Evolutionary conservation across 2,329 filamentous ascomycete genomes (phyloP).

Genomic region (Colletotrichum siamense): DNA sequence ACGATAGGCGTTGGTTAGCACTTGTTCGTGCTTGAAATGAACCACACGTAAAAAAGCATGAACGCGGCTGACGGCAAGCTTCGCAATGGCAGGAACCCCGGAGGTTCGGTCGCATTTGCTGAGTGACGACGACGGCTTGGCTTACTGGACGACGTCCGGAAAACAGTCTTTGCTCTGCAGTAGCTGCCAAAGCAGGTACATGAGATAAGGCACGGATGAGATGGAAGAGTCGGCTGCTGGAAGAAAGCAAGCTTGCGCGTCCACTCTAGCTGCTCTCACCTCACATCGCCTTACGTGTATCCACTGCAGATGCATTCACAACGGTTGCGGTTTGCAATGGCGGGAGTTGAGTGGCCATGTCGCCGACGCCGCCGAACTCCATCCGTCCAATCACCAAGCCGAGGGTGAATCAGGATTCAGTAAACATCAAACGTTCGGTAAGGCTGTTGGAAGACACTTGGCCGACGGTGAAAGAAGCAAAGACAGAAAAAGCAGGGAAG

Average conservation of each 20-base stretch:
- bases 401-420: neutral
- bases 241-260: slow-evolving; percentile 16
- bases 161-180: neutral
- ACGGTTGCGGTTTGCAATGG: neutral
- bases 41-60: neutral
- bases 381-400: neutral
- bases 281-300: neutral
- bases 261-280: neutral
- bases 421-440: neutral
- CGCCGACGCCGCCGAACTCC: neutral
- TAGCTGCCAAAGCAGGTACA: neutral
- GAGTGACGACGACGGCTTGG: neutral
- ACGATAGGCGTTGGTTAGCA: neutral
- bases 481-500: neutral
- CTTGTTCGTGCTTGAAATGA: neutral
- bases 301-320: neutral
- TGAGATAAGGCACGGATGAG: neutral
- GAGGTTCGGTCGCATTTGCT: neutral
- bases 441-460: neutral
- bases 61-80: neutral
- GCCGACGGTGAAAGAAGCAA: neutral
- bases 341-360: neutral
- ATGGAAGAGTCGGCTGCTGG: neutral
- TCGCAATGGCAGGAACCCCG: neutral
- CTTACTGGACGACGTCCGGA: neutral